Base-by-base conservation (phyloP, 2,329 filamentous ascomycete species). In the Fusarium haematococcum region DNA sequence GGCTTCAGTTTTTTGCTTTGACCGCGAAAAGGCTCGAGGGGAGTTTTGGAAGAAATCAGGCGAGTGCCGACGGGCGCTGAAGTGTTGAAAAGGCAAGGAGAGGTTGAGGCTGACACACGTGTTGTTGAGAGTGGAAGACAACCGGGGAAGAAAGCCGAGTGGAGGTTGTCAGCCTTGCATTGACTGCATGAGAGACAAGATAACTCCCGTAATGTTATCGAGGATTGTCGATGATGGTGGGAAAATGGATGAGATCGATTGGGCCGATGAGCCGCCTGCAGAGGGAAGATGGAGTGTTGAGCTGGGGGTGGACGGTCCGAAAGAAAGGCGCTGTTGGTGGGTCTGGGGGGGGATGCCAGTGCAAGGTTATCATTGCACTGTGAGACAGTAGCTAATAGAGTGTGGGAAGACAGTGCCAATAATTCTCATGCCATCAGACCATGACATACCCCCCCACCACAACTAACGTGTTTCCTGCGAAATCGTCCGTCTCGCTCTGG, bases 381-480 rank as follows among this genome's bases (percentile, higher is more conserved):
- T 78, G 57, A 0, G 6, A 6, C 0, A 0, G 2, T 0, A 3
- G 1, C 2, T 0, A 2, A 10, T 6, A 0, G 3, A 1, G 18
- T 4, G 2, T 0, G 0, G 2, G 4, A 3, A 1, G 18, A 78
- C 75, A 70, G 76, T 78, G 58, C 32, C 4, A 67, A 65, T 56
- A 20, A 8, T 11, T 35, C 48, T 64, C 61, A 72, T 64, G 45
- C 63, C 72, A 70, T 64, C 61, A 70, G 59, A 48, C 69, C 67
- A 77, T 79, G 77, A 79, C 77, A 79, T 74, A 75, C 69, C 66
- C 68, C 75, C 74, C 77, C 77, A 77, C 77, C 56, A 69, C 45
- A 65, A 70, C 74, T 76, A 76, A 77, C 77, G 75, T 79, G 74
- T 78, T 76, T 69, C 75, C 63, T 74, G 68, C 69, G 64, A 76